phyloP scores from a whole-genome alignment of 2,329 filamentous ascomycete species.

The Acrodontium crateriforme region DNA sequence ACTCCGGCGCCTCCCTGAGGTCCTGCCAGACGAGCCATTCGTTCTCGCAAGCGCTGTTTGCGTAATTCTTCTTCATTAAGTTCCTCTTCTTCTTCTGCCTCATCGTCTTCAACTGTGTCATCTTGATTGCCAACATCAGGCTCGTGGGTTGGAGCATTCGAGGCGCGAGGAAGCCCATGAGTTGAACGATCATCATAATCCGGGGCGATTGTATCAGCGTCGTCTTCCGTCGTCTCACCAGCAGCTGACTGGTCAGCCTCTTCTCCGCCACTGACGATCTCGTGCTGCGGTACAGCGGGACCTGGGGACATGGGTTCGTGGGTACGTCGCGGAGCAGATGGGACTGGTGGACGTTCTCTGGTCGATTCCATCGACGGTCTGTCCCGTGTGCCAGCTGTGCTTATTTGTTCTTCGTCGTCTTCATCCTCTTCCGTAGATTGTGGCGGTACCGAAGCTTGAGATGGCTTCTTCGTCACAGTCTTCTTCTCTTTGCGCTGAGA shows the following conservation, averaged over 20 bases:
- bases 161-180: constrained; percentile 27
- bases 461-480: constrained; percentile 44
- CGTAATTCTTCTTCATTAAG: constrained; percentile 76
- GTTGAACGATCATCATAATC: constrained; percentile 59
- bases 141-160: constrained; percentile 28
- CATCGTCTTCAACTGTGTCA: constrained; percentile 30
- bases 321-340: constrained; percentile 21
- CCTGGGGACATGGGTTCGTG: constrained; percentile 24
- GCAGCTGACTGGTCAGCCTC: constrained; percentile 53
- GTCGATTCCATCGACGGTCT: constrained; percentile 26
- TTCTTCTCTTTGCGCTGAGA: constrained; percentile 75
- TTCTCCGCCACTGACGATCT: constrained; percentile 47
- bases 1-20: constrained; percentile 50
- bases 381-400: constrained; percentile 20
- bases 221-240: constrained; percentile 48
- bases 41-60: constrained; percentile 75
- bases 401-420: constrained; percentile 10
- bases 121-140: constrained; percentile 37
- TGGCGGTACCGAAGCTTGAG: constrained; percentile 33
- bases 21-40: constrained; percentile 91
- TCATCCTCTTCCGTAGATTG: constrained; percentile 20
- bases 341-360: constrained; percentile 23
- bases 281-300: constrained; percentile 29
- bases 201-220: constrained; percentile 48
- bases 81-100: constrained; percentile 60